Base-by-base conservation (phyloP, 768 basidiomycete genomes). In the Suillus fuscotomentosus region DNA sequence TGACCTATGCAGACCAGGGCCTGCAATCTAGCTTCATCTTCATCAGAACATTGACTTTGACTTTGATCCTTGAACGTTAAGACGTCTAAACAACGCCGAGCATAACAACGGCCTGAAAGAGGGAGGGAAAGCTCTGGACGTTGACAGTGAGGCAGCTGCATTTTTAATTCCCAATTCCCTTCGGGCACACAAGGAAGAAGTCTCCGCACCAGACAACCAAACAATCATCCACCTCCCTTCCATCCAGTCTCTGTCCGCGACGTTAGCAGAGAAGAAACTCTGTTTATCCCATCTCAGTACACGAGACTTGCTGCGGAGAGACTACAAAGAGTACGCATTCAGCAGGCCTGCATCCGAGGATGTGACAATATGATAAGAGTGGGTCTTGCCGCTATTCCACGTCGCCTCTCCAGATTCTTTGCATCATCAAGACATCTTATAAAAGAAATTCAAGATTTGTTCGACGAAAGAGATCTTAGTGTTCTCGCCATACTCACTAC, bases 241-340 rank as follows among this genome's bases (percentile, higher is more conserved):
- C 4, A 76, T 92, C 55, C 80, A 80, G 66, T 77, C 78, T 0
- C 81, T 94, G 15, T 79, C 42, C 72, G 75, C 3, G 81, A 94
- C 27, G 64, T 78, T 59, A 68, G 70, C 3, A 31, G 53, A 65
- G 2, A 86, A 85, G 77, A 99, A 99, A 73, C 69, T 70, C 4
- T 84, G 89, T 64, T 79, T 98, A 10, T 84, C 85, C 2, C 83
- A 87, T 66, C 81, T 98, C 20, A 79, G 78, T 9, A 86, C 87
- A 0, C 82, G 84, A 62, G 94, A 98, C 71, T 85, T 98, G 27
- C 83, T 99, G 5, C 83, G 94, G 14, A 81, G 97, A 24, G 97
- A 99, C 77, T 99, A 95, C 82, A 99, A 99, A 74, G 88, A 97
- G 68, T 97, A 95, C 71, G 73, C 75, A 1, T 75, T 86, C 64